Percentiles rank a stretch among this genome's conserved stretches.
phyloP scores from a whole-genome alignment of 495 filamentous ascomycete species.

The Lophiostoma macrostomum region DNA sequence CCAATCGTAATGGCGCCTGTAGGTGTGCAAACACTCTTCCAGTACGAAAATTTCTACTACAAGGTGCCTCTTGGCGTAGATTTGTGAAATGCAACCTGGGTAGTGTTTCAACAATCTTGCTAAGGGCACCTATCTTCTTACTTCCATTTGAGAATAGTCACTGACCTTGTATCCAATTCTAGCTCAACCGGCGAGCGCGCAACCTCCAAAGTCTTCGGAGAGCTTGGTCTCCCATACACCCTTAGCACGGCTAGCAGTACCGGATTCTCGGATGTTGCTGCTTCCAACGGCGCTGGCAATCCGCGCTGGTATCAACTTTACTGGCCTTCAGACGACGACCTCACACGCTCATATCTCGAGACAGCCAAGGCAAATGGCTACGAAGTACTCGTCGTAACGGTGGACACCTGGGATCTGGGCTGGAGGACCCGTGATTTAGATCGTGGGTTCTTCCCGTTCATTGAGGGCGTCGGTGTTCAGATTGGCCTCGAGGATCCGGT shows the following conservation, averaged over 20 bases:
- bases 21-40: conserved; percentile 11
- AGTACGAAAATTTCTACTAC: no score
- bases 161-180: no score
- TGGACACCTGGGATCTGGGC: conserved; percentile 58
- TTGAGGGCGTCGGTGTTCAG: conserved; percentile 47
- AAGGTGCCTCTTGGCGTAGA: no score
- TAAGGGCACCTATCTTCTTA: no score
- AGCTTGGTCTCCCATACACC: conserved; percentile 18
- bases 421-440: conserved; percentile 67
- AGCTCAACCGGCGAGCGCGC: conserved; percentile 4
- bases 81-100: no score
- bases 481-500: conserved; percentile 51
- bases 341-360: conserved; percentile 59
- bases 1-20: conserved; percentile 14
- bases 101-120: no score
- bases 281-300: conserved; percentile 51
- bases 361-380: conserved; percentile 60
- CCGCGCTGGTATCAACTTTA: conserved; percentile 64
- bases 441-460: conserved; percentile 55
- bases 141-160: no score
- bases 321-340: conserved; percentile 57
- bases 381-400: conserved; percentile 57
- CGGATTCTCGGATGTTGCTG: conserved; percentile 55
- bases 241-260: conserved; percentile 52
- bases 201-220: conserved; percentile 6